Evolutionary conservation across 2,329 filamentous ascomycete species (phyloP).

Genomic region (Penicillium sp.): DNA sequence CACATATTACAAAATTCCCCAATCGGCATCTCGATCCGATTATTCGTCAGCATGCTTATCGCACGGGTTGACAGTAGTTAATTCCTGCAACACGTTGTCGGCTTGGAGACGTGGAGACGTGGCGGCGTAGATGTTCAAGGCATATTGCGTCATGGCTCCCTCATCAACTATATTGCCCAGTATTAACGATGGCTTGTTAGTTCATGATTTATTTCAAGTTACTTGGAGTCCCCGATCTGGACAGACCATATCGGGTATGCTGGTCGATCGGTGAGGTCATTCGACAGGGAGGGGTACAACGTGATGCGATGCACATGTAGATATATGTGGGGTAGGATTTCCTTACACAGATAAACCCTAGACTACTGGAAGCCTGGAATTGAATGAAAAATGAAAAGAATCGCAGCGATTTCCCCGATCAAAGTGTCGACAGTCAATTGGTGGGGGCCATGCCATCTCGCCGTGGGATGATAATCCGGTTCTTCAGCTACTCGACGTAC

Average conservation of each 20-base stretch:
- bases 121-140: neutral
- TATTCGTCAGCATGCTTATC: neutral
- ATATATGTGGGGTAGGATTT: neutral
- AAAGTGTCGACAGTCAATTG: neutral
- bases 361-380: neutral
- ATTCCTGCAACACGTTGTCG: neutral
- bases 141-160: slow-evolving; percentile 6
- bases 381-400: neutral
- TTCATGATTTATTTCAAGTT: neutral
- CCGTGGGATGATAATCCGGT: neutral
- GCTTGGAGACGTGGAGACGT: neutral
- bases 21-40: neutral
- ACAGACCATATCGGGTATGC: neutral
- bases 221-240: neutral
- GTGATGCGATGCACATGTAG: neutral
- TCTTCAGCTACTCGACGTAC: no score
- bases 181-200: neutral
- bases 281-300: neutral
- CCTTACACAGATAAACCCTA: neutral
- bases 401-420: neutral
- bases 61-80: neutral
- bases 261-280: neutral
- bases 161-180: neutral
- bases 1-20: neutral
- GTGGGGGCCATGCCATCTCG: neutral